Evolutionary conservation across 371 early-diverging fungal species (phyloP).

Genomic region (Mucor racemosus): DNA sequence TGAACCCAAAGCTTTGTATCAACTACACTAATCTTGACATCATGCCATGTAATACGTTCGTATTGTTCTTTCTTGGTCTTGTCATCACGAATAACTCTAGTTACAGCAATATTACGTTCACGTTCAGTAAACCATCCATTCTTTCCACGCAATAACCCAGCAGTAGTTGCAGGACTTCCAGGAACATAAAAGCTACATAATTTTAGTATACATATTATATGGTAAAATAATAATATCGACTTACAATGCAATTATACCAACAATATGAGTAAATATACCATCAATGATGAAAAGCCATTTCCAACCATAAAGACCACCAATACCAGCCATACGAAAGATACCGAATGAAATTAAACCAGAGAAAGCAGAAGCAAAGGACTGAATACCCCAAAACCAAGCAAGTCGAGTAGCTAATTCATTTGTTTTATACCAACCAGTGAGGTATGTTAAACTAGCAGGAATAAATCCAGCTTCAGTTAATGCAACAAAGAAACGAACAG

Average conservation of each 20-base stretch:
- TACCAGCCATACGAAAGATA: slow-evolving; percentile 57
- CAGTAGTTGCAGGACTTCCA: slow-evolving; percentile 40
- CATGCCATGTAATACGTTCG: slow-evolving; percentile 30
- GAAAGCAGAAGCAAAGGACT: slow-evolving; percentile 29
- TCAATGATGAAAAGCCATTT: slow-evolving; percentile 62
- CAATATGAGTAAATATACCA: slow-evolving; percentile 54
- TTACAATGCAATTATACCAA: slow-evolving; percentile 50
- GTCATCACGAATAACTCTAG: slow-evolving; percentile 60
- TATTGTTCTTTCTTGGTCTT: slow-evolving; percentile 50
- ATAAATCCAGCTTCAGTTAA: slow-evolving; percentile 63
- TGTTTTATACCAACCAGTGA: slow-evolving; percentile 64
- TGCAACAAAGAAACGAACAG: slow-evolving; percentile 37
- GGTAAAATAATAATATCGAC: slow-evolving; percentile 1
- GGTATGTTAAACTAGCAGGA: slow-evolving; percentile 60
- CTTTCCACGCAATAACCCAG: slow-evolving; percentile 43
- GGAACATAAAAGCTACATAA: slow-evolving; percentile 46
- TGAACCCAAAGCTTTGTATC: slow-evolving; percentile 54
- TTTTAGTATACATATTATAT: background rate
- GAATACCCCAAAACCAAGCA: slow-evolving; percentile 62
- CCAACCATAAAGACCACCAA: slow-evolving; percentile 64
- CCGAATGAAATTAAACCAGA: slow-evolving; percentile 65
- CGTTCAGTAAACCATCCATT: slow-evolving; percentile 45
- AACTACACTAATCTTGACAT: slow-evolving; percentile 35
- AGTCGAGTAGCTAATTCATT: slow-evolving; percentile 62
- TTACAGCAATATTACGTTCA: slow-evolving; percentile 56